Base-by-base conservation (phyloP, 1,284 basidiomycete species). In the Volvariella surrecta region DNA sequence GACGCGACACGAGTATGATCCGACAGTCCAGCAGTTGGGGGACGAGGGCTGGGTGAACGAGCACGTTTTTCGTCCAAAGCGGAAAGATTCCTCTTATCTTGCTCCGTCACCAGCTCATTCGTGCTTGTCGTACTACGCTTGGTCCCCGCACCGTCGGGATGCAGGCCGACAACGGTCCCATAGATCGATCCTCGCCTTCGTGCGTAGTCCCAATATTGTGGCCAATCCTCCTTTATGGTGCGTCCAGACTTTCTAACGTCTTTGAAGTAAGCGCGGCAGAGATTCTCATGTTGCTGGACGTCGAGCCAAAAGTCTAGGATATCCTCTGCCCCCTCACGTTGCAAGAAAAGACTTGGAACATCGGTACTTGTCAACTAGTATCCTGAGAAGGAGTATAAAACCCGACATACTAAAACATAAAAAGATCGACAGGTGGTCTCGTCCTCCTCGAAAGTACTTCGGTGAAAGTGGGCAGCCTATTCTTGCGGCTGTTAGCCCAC, bases 271-370 rank as follows among this genome's bases (percentile, higher is more conserved):
- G 94, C 95, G 47, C 93, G 79, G 65, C 94, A 99, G 35, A 99
- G 79, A 60, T 97, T 97, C 68, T 98, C 96, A 61, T 99, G 95
- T 67, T 98, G 95, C 57, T 97, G 92, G 1, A 98, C 95, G 58
- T 99, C 95, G 24, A 99, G 79, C 94, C 94, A 99, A 56, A 99
- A 99, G 63, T 98, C 95, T 40, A 99, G 70, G 34, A 94, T 88
- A 60, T 98, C 94, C 60, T 97, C 94, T 44, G 90, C 82, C 24
- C 89, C 85, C 65, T 97, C 93, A 32, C 93, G 79, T 60, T 98
- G 92, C 32, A 97, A 70, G 60, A 94, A 96, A 48, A 89, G 73
- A 59, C 86, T 88, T 47, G 35, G 38, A 28, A 48, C 24, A 41
- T 32, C 45, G 30, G 30, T 31, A 9, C 30, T 9, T 9, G 9